These are phyloP conservation scores for Royoungia palumana DNA, from an alignment of 768 basidiomycete species.

Conservation along the genomic window DNA sequence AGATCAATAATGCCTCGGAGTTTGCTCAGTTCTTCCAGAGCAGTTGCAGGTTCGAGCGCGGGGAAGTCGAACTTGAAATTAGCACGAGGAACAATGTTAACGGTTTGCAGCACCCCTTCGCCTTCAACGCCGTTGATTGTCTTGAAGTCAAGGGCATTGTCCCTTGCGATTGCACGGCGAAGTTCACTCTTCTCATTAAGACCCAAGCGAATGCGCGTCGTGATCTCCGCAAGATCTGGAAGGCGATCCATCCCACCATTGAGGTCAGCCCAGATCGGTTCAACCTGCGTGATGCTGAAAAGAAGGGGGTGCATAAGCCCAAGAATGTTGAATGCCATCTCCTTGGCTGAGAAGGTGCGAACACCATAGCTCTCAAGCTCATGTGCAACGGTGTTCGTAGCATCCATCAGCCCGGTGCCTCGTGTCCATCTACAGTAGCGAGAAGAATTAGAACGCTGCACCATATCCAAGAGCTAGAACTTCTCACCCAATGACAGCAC, in stretches of 20 bases:
- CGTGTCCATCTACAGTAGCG: constrained; percentile 77
- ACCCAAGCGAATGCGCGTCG: constrained; percentile 75
- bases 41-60: constrained; percentile 64
- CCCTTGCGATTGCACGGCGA: constrained; percentile 88
- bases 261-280: constrained; percentile 98
- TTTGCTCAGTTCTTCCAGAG: constrained; percentile 68
- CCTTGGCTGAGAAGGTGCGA: constrained; percentile 98
- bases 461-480: constrained; percentile 3
- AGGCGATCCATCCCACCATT: constrained; percentile 98
- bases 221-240: constrained; percentile 91
- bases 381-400: constrained; percentile 91
- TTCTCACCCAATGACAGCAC: constrained; percentile 93
- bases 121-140: constrained; percentile 85
- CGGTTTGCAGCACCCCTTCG: constrained; percentile 87
- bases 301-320: constrained; percentile 98
- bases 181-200: constrained; percentile 87
- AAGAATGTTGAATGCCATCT: constrained; percentile 99
- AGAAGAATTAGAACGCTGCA: constrained; percentile 8
- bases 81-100: constrained; percentile 92
- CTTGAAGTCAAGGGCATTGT: constrained; percentile 96
- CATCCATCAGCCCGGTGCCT: constrained; percentile 95
- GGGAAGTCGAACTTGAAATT: constrained; percentile 99
- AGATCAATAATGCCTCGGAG: constrained; percentile 89
- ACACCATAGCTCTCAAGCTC: constrained; percentile 91
- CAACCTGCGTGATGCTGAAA: constrained; percentile 99